Evolutionary conservation across 768 basidiomycete genomes (phyloP).

Genomic region (Albatrellus ellisii): DNA sequence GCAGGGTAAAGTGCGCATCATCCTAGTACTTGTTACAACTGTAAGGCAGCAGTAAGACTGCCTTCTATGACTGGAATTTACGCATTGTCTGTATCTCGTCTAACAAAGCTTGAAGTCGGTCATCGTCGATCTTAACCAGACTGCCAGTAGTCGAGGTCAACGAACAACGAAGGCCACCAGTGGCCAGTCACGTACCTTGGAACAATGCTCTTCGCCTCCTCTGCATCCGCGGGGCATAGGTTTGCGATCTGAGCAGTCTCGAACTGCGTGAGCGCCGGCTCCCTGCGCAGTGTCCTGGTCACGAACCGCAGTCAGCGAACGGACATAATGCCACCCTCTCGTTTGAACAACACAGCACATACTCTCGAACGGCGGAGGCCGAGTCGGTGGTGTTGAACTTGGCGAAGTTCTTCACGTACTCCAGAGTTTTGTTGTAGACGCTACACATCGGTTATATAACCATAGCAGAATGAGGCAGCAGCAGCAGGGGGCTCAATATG

Average conservation of each 20-base stretch:
- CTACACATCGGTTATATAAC: too few species aligned
- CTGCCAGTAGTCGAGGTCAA: constrained; percentile 22
- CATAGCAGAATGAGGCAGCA: too few species aligned
- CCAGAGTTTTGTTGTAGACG: constrained; percentile 86
- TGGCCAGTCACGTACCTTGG: constrained; percentile 46
- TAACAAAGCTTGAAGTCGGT: constrained; percentile 65
- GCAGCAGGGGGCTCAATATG: constrained; percentile 33
- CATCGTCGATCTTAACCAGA: constrained; percentile 81
- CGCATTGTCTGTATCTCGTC: constrained; percentile 86
- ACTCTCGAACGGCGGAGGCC: constrained; percentile 64
- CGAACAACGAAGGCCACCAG: not conserved
- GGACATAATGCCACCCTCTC: not conserved
- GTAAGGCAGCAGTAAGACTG: too few species aligned
- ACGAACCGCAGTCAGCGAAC: constrained; percentile 2
- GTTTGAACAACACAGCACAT: not conserved
- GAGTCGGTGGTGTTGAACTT: constrained; percentile 83
- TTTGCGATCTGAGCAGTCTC: constrained; percentile 92
- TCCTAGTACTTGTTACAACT: too few species aligned
- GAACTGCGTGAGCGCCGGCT: constrained; percentile 73
- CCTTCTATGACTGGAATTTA: constrained; percentile 64
- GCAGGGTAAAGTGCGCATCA: too few species aligned
- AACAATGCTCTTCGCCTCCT: constrained; percentile 85
- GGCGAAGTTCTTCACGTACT: constrained; percentile 84
- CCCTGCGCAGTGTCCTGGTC: constrained; percentile 60
- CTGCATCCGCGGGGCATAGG: constrained; percentile 73